These are phyloP conservation scores for Bocquillonia castaneifolia DNA, from an alignment of 441 rosid species.

Conservation along the genomic window DNA sequence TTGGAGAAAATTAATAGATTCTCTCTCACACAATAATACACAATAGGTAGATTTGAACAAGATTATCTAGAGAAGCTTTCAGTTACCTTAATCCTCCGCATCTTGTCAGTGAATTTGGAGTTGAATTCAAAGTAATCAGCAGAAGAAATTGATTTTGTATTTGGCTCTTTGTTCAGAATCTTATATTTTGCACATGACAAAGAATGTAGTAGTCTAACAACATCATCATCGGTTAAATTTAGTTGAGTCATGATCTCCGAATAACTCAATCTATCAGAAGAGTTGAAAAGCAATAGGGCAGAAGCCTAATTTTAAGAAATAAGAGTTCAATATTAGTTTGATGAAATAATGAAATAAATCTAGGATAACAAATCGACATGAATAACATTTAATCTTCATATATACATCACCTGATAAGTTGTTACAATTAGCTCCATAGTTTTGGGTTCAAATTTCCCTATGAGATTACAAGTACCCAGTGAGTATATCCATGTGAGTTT, in stretches of 20 bases:
- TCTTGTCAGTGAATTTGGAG: constrained; percentile 74
- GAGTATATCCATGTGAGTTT: constrained; percentile 97
- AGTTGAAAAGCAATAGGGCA: constrained; percentile 76
- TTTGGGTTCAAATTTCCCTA: constrained; percentile 87
- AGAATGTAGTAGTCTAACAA: constrained; percentile 87
- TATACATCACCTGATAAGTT: constrained; percentile 80
- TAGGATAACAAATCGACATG: neutral
- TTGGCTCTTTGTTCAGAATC: constrained; percentile 80
- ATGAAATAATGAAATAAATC: no score
- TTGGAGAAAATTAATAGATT: constrained; percentile 7
- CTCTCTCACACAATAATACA: neutral
- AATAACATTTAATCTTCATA: neutral
- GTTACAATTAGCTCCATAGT: constrained; percentile 82
- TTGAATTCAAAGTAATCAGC: constrained; percentile 78
- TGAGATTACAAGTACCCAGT: constrained; percentile 77
- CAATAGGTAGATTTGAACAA: neutral
- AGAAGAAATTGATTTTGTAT: constrained; percentile 62
- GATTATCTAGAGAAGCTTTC: neutral
- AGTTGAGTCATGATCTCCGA: constrained; percentile 76
- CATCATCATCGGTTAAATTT: constrained; percentile 81
- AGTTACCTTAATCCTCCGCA: constrained; percentile 91
- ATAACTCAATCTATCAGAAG: constrained; percentile 71
- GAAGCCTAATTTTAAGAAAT: constrained; percentile 49
- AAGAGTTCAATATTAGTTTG: constrained; percentile 14
- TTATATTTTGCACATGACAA: constrained; percentile 91